Base-by-base conservation (phyloP, 163 green algal species). In the Picocystis sp. region DNA sequence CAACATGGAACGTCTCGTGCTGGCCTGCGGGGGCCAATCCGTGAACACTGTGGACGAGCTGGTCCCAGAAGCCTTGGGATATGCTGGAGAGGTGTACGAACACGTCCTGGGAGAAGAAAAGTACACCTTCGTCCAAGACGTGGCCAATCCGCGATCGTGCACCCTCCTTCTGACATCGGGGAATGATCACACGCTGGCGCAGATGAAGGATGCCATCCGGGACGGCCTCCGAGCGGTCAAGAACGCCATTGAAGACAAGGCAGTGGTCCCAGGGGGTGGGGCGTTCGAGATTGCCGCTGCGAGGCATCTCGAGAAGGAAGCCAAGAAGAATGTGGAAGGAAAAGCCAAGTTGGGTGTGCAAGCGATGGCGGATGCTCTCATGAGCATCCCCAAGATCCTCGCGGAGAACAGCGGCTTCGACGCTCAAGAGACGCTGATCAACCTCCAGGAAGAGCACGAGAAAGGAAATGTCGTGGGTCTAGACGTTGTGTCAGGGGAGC, bases 111-210 rank as follows among this genome's bases (percentile, higher is more conserved):
- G 90, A 5, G 90, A 99, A 54, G 90, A 99, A 23, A 97, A 97
- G 77, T 99, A 90, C 81, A 99, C 90, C 2, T 99, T 99, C 64
- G 79, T 99, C 47, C 89, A 99, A 68, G 78, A 92, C 34, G 82
- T 94, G 23, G 63, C 69, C 43, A 77, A 95, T 70, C 79, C 86
- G 0, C 67, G 73, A 63, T 88, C 72, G 3, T 95, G 86, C 76
- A 98, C 90, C 53, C 87, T 99, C 55, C 75, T 99, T 19, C 89
- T 99, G 64, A 99, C 97, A 78, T 77, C 58, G 45, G 12, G 45
- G 8, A 91, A 89, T 53, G 83, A 95, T 61, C 76, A 94, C 74
- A 66, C 63, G 2, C 62, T 52, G 11, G 57, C 57, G 3, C 81
- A 94, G 80, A 89, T 97, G 64, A 97, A 97, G 81, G 90, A 98